Evolutionary conservation across 768 basidiomycete species (phyloP), one percentile per base, ranked within the genome.

Genomic region (Mycena venus): DNA sequence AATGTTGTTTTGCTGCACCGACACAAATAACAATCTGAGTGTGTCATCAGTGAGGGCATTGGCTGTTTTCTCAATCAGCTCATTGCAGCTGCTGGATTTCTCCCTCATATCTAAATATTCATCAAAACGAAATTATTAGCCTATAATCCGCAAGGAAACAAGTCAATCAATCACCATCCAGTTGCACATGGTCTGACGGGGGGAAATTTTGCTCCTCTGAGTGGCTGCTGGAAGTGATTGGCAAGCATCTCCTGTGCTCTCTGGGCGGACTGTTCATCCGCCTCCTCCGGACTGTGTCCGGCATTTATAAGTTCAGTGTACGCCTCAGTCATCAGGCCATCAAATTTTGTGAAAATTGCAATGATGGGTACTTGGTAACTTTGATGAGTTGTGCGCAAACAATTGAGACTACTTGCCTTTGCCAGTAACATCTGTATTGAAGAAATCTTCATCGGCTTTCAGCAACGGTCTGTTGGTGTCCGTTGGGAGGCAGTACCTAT

Each of bases 321-420:
- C 59, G 80, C 80, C 34, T 77, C 60, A 36, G n/a, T 59, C 40
- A 80, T 62, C 4, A 84, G 51, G 23, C 75, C 81, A 67, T 86
- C 85, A 47, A 81, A 82, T 63, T 86, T 86, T 1, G 84, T 86
- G 68, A 87, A 85, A 47, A 87, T 67, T 1, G 80, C 81, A 23
- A 87, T 77, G 3, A 86, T 81, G 8, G 86, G 86, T 19, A 86
- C 86, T 87, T 42, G n/a, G 34, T 4, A 19, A 42, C 4, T 1
- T 15, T 42, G 19, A 12, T 42, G 17, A 42, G 42, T 15, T 42
- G n/a, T n/a, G n/a, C n/a, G n/a, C n/a, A n/a, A n/a, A n/a, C n/a
- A n/a, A n/a, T n/a, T n/a, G n/a, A n/a, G n/a, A n/a, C n/a, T n/a
- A 40, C 61, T 44, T 25, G 31, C 61, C 61, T 21, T 29, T 47